A percentile compares a stretch with the other conserved stretches of the same genome.
phyloP scores from a whole-genome alignment of 495 filamentous ascomycete species.

The Xylaria nigripes region DNA sequence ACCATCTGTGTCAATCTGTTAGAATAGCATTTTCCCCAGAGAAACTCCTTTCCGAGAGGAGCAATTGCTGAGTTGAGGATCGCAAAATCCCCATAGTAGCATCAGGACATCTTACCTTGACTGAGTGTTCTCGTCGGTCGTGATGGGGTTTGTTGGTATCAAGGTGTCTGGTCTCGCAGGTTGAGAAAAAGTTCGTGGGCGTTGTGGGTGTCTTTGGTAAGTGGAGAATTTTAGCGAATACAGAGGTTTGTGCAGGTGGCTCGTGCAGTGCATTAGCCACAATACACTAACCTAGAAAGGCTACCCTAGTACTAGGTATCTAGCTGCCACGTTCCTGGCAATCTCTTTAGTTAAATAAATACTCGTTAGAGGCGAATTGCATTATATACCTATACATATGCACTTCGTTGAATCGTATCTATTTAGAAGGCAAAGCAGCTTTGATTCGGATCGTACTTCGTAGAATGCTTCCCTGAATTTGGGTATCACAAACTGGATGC shows the following conservation, averaged over 20 bases:
- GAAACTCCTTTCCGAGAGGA: not conserved
- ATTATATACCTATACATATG: not conserved
- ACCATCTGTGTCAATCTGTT: constrained; percentile 64
- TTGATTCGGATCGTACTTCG: too few relatives aligned
- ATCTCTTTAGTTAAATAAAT: not conserved
- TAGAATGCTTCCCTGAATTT: not conserved
- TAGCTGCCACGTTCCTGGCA: too few relatives aligned
- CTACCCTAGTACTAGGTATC: not conserved
- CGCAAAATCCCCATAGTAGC: not conserved
- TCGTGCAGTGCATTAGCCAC: constrained; percentile 7
- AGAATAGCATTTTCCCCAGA: constrained; percentile 20
- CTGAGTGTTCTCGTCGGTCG: constrained; percentile 34
- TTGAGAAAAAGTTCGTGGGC: constrained; percentile 16
- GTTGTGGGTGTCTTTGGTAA: constrained; percentile 13
- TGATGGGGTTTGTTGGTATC: constrained; percentile 31
- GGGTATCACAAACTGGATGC: not conserved
- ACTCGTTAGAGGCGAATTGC: not conserved
- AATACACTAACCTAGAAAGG: not conserved
- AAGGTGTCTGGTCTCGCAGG: constrained; percentile 11
- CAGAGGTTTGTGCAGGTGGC: constrained; percentile 14
- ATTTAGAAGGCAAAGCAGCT: too few relatives aligned
- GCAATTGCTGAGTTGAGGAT: not conserved
- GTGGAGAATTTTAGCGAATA: constrained; percentile 16
- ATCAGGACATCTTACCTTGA: constrained; percentile 36
- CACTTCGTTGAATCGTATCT: not conserved